A percentile compares a stretch with the other conserved stretches of the same genome.
These are phyloP conservation scores for Plasmodium falciparum DNA, from an alignment of 169 alveolate genomes.

Conservation along the genomic window DNA sequence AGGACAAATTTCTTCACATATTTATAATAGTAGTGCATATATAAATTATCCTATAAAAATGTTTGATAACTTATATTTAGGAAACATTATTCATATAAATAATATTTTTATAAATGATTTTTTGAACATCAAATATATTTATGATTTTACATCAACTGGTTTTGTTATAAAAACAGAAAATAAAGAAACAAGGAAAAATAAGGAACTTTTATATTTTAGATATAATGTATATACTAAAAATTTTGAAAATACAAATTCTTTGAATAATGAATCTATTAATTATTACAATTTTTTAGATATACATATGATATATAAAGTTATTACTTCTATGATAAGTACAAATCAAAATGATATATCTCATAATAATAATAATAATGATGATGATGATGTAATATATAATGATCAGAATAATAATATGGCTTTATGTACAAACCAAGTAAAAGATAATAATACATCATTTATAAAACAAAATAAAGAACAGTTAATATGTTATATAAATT, in stretches of 20 bases:
- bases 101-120: conserved; percentile 12
- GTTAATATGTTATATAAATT: background rate
- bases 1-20: background rate
- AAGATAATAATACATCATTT: background rate
- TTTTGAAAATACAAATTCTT: conserved; percentile 21
- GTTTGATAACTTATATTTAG: conserved; percentile 33
- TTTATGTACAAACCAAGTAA: background rate
- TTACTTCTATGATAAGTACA: conserved; percentile 19
- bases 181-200: no score
- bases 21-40: background rate
- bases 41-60: conserved; percentile 57
- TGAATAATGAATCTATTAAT: conserved; percentile 15
- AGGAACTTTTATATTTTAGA: conserved; percentile 13
- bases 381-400: background rate
- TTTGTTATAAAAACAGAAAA: conserved; percentile 10
- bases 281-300: conserved; percentile 29
- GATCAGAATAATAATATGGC: background rate
- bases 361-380: background rate
- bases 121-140: conserved; percentile 39
- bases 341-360: background rate
- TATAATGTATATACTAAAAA: conserved; percentile 19
- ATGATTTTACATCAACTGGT: conserved; percentile 69
- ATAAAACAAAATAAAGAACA: background rate
- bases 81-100: conserved; percentile 38
- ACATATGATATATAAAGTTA: conserved; percentile 31